A percentile compares a stretch with the other conserved stretches of the same genome.
These are phyloP conservation scores for Auriscalpium microsporum DNA, from an alignment of 768 basidiomycete genomes.

Conservation along the genomic window DNA sequence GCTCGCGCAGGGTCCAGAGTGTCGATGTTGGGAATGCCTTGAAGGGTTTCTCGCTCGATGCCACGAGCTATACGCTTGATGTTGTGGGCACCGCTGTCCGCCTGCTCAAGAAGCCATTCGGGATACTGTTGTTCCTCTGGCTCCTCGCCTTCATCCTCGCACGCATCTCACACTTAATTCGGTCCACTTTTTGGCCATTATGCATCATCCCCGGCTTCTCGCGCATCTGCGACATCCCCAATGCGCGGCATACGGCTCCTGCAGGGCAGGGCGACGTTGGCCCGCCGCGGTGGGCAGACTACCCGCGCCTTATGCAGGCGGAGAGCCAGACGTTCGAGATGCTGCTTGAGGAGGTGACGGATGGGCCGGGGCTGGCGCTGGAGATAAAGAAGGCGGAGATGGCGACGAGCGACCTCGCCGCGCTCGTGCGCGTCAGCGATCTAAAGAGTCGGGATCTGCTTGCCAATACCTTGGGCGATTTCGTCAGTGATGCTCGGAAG, in stretches of 20 bases:
- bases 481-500: constrained; percentile 53
- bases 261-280: neutral
- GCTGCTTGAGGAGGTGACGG: constrained; percentile 49
- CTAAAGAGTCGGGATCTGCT: constrained; percentile 52
- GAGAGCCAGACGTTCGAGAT: constrained; percentile 58
- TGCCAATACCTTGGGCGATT: constrained; percentile 41
- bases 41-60: neutral
- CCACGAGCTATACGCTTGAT: constrained; percentile 36
- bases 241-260: constrained; percentile 6
- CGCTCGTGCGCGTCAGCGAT: constrained; percentile 55
- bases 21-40: too few species aligned
- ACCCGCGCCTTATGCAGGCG: constrained; percentile 48
- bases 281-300: constrained; percentile 31
- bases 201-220: constrained; percentile 58
- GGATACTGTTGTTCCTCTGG: constrained; percentile 42
- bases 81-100: constrained; percentile 38
- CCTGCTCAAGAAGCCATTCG: constrained; percentile 49
- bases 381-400: constrained; percentile 72
- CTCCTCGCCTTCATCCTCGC: constrained; percentile 38
- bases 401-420: constrained; percentile 61
- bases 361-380: constrained; percentile 51
- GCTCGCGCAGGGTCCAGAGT: too few species aligned
- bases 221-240: constrained; percentile 28
- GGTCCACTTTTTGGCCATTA: constrained; percentile 44
- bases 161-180: constrained; percentile 35